phyloP scores from a whole-genome alignment of 2,329 filamentous ascomycete species.

The Ophiostoma triangulosporum region DNA sequence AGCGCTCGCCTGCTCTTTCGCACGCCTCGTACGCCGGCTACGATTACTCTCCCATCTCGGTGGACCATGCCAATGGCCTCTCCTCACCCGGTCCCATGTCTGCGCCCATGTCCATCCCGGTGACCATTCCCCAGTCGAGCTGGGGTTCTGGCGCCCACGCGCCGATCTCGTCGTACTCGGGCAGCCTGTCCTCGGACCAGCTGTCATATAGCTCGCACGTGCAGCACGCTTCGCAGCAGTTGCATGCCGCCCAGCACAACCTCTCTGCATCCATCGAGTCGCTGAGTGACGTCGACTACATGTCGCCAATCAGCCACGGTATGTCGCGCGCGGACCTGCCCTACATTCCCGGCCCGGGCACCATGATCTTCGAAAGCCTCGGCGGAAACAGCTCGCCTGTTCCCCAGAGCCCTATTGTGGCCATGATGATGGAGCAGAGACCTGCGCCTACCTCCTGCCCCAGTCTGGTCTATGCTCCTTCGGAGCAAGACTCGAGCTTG shows the following conservation, averaged over 20 bases:
- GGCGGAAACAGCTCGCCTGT: slow-evolving; percentile 18
- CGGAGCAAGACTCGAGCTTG: slow-evolving; percentile 46
- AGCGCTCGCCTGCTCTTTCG: slow-evolving; percentile 31
- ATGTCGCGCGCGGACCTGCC: slow-evolving; percentile 41
- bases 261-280: slow-evolving; percentile 44
- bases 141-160: slow-evolving; percentile 6
- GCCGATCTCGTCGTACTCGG: slow-evolving; percentile 9
- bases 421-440: slow-evolving; percentile 41
- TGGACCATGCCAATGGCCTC: slow-evolving; percentile 13
- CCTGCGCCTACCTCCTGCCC: slow-evolving; percentile 46
- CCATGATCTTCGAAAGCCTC: slow-evolving; percentile 37
- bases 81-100: slow-evolving; percentile 3
- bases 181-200: slow-evolving; percentile 7
- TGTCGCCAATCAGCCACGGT: slow-evolving; percentile 41
- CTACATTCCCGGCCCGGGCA: slow-evolving; percentile 40
- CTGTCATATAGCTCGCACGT: background rate
- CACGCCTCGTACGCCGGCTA: slow-evolving; percentile 26
- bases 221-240: background rate
- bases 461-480: slow-evolving; percentile 46
- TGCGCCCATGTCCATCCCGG: slow-evolving; percentile 8
- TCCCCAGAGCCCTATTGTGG: slow-evolving; percentile 39
- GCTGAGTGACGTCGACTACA: slow-evolving; percentile 48
- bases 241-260: slow-evolving; percentile 15
- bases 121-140: slow-evolving; percentile 5
- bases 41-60: slow-evolving; percentile 29